Conservation (phyloP, 2,329 filamentous ascomycete species). For the Fusarium hainanense region DNA sequence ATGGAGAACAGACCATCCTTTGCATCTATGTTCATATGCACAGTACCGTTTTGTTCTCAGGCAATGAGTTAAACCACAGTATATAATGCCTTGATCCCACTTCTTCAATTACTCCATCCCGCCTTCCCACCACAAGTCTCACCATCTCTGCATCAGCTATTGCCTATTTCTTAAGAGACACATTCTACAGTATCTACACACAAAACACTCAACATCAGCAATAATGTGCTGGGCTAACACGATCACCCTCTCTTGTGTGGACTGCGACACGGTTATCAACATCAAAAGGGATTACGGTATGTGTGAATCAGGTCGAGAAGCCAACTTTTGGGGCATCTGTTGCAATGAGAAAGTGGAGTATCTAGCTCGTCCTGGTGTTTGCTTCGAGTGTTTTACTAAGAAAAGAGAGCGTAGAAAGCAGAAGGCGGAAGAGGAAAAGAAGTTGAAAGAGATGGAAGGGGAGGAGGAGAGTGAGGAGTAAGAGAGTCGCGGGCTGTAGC, state of each 20-base stretch:
- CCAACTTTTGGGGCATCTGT: background rate
- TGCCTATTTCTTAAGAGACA: too few relatives aligned
- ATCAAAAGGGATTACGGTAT: too few relatives aligned
- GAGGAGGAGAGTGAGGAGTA: background rate
- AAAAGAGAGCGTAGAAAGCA: background rate
- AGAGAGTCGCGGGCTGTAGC: accelerated
- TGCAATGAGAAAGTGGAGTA: background rate
- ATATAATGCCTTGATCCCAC: too few relatives aligned
- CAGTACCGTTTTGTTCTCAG: too few relatives aligned
- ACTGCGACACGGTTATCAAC: background rate
- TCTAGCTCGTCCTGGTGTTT: background rate
- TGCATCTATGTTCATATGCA: too few relatives aligned
- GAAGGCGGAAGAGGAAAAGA: background rate
- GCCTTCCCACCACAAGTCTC: too few relatives aligned
- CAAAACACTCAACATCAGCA: accelerated
- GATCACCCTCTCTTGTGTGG: background rate
- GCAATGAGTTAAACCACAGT: too few relatives aligned
- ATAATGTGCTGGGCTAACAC: background rate
- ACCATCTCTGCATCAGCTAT: too few relatives aligned
- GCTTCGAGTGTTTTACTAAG: accelerated
- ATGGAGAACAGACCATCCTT: too few relatives aligned
- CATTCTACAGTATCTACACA: too few relatives aligned
- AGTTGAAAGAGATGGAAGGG: background rate
- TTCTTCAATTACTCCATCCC: too few relatives aligned
- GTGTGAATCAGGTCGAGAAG: background rate